Evolutionary conservation across 345 rosid genomes (phyloP), one percentile per base, ranked within the genome.

Genomic region (Rhizophora apiculata): DNA sequence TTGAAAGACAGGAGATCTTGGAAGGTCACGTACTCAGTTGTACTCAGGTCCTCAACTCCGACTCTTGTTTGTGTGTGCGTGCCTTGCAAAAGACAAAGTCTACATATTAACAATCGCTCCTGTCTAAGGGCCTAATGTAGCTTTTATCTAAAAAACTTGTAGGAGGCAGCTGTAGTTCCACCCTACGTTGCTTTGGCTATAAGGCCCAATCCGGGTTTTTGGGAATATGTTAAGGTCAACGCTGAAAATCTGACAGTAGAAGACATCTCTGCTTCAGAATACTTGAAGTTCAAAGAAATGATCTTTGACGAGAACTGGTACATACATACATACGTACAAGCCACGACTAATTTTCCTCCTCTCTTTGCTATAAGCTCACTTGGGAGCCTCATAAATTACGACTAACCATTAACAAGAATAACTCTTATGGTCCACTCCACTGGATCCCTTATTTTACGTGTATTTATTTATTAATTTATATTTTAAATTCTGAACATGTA

Each of bases 81-180:
- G 37, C 9, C 37, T 1, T 34, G 37, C 37, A 7, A 9, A 8
- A 34, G 37, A 34, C 37, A 34, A 34, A 34, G 37, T 34, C 37
- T 34, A 34, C 37, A 8, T 34, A 7, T 34, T 34, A 34, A 34
- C 37, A 34, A 34, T 7, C 37, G 8, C 37, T 34, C 49, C 20
- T 52, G 43, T 37, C 22, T n/a, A 29, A 22, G 2, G 56, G 46
- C 6, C 16, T 22, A 53, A 10, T 9, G 63, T 27, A 68, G 62
- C 58, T 63, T 22, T 60, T 62, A 43, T 52, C 31, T 51, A 16
- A 34, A 32, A 58, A 75, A 26, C 11, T 68, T 80, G 76, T 83
- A 93, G 96, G 99, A 95, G 68, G 99, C 98, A 3, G 88, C 82
- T 26, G 91, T 92, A 69, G 81, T 87, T 67, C 96, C 98, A 52